A percentile compares a stretch with the other conserved stretches of the same genome.
phyloP scores from a whole-genome alignment of 2,329 filamentous ascomycete genomes.

The Diaporthe sp. region DNA sequence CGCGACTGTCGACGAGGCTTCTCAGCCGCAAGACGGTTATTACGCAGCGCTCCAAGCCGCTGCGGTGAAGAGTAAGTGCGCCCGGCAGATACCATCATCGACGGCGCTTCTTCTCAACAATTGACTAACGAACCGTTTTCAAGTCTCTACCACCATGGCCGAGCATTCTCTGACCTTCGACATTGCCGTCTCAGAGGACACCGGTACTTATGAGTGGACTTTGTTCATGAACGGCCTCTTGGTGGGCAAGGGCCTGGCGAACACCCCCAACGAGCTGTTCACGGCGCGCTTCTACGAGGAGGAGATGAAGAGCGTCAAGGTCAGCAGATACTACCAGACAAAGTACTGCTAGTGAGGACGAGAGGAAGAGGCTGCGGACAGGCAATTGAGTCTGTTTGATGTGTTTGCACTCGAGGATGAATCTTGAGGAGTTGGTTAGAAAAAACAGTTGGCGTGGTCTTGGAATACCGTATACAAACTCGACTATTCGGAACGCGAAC shows the following conservation, averaged over 20 bases:
- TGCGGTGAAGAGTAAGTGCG: neutral
- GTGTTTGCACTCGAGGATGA: neutral
- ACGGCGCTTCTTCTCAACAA: too few relatives aligned
- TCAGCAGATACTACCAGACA: neutral
- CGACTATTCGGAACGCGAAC: neutral
- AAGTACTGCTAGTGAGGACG: neutral
- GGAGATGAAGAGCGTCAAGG: slow-evolving; percentile 5
- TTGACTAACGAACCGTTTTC: neutral
- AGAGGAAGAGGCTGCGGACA: too few relatives aligned
- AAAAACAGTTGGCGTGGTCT: neutral
- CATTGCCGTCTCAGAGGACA: neutral
- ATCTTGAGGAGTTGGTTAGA: neutral
- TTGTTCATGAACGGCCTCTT: slow-evolving; percentile 19
- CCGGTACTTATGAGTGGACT: neutral
- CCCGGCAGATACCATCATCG: neutral
- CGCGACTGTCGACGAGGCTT: neutral
- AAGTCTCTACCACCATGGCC: slow-evolving; percentile 2
- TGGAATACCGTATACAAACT: neutral
- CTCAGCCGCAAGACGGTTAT: neutral
- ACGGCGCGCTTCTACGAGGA: slow-evolving; percentile 5
- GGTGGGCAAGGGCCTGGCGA: neutral
- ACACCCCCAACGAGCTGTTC: neutral
- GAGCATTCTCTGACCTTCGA: slow-evolving; percentile 16
- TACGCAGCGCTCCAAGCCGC: slow-evolving; percentile 5
- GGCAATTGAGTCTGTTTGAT: neutral